Conservation (phyloP, 768 basidiomycete genomes). For the Psilocybe sp. region DNA sequence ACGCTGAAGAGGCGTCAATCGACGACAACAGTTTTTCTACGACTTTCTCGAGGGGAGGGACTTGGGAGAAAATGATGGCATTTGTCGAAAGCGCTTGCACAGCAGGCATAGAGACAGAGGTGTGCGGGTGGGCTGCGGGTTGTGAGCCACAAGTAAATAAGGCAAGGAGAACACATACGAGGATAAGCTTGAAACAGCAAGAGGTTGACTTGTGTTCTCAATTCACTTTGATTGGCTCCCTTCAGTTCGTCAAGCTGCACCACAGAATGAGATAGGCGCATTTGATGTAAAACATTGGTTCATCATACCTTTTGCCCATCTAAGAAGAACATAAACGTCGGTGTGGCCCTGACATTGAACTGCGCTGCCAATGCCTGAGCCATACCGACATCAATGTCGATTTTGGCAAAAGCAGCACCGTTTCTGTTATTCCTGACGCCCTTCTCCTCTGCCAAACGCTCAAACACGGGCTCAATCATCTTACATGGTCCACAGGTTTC, state of each 20-base stretch:
- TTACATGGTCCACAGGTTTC: constrained; percentile 75
- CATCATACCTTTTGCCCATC: constrained; percentile 63
- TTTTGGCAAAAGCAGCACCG: constrained; percentile 78
- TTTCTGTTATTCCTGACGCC: constrained; percentile 33
- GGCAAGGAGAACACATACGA: constrained; percentile 47
- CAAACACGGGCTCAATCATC: constrained; percentile 82
- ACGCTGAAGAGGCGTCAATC: constrained; percentile 43
- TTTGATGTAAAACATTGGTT: neutral
- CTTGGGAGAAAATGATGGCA: constrained; percentile 74
- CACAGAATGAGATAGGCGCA: neutral
- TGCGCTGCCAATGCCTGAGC: constrained; percentile 57
- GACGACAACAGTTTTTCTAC: constrained; percentile 58
- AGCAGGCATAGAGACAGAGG: constrained; percentile 53
- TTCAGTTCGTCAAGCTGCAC: constrained; percentile 64
- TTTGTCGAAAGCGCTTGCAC: constrained; percentile 62
- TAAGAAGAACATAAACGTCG: constrained; percentile 87
- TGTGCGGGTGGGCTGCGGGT: constrained; percentile 71
- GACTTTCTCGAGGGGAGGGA: constrained; percentile 67
- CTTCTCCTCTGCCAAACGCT: constrained; percentile 69
- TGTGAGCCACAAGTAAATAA: neutral
- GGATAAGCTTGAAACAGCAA: constrained; percentile 77
- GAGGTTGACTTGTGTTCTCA: constrained; percentile 71
- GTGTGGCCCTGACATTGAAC: constrained; percentile 73
- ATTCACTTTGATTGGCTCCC: constrained; percentile 67
- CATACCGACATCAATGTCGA: constrained; percentile 74